These are phyloP conservation scores for Amauroascus verrucosus DNA, from an alignment of 2,329 filamentous ascomycete species.

Conservation along the genomic window DNA sequence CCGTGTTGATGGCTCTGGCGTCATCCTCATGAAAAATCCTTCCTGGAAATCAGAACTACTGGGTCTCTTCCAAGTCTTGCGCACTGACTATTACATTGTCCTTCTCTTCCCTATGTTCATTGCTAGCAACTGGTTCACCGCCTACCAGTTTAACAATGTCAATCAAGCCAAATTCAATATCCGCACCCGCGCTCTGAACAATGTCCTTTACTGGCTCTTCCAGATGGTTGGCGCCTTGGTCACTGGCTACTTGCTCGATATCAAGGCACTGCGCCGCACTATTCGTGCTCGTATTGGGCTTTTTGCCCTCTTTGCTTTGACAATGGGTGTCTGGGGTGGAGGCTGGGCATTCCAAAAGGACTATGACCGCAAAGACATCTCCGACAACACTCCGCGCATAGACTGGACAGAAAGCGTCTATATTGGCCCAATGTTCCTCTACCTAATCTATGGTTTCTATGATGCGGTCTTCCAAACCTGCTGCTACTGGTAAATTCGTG, in stretches of 20 bases:
- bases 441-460: conserved; percentile 82
- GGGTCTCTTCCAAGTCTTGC: conserved; percentile 64
- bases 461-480: conserved; percentile 85
- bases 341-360: conserved; percentile 65
- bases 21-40: conserved; percentile 85
- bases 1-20: conserved; percentile 64
- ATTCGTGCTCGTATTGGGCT: conserved; percentile 57
- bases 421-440: conserved; percentile 73
- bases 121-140: conserved; percentile 69
- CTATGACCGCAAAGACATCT: conserved; percentile 42
- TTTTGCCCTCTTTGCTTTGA: conserved; percentile 53
- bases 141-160: conserved; percentile 66
- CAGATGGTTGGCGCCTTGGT: conserved; percentile 68
- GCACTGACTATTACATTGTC: conserved; percentile 60
- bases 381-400: conserved; percentile 20
- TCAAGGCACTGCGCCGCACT: conserved; percentile 49
- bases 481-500: conserved; percentile 62
- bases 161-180: conserved; percentile 62
- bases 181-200: conserved; percentile 66
- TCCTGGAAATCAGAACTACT: conserved; percentile 70
- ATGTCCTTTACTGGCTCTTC: conserved; percentile 64
- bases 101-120: conserved; percentile 74
- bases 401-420: conserved; percentile 47
- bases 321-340: conserved; percentile 71
- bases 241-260: conserved; percentile 63